A percentile compares a stretch with the other conserved stretches of the same genome.
Evolutionary conservation across 2,329 filamentous ascomycete species (phyloP).

Genomic region (Elsinoe fawcettii): DNA sequence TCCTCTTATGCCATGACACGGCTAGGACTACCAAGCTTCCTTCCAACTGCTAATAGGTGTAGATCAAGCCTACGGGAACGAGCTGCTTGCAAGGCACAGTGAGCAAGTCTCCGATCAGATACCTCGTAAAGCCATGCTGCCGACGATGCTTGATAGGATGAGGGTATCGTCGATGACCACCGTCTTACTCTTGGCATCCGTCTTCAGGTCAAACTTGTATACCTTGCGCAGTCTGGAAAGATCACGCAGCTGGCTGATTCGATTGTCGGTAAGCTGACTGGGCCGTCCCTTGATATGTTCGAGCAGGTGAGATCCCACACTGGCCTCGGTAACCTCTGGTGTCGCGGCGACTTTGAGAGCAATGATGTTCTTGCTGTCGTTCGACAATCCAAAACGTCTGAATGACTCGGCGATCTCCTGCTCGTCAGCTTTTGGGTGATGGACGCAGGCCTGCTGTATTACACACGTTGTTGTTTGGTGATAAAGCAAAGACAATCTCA

Average conservation of each 20-base stretch:
- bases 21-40: not conserved
- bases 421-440: slow-evolving; percentile 11
- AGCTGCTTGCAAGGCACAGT: not conserved
- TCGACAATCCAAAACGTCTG: slow-evolving; percentile 72
- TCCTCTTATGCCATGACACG: not conserved
- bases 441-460: not conserved
- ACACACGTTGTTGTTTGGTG: slow-evolving; percentile 65
- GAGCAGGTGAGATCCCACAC: slow-evolving; percentile 53
- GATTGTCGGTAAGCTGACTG: slow-evolving; percentile 54
- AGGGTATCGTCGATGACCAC: slow-evolving; percentile 32
- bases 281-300: slow-evolving; percentile 54
- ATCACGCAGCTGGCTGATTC: slow-evolving; percentile 55
- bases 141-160: slow-evolving; percentile 62
- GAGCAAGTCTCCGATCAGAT: slow-evolving; percentile 27
- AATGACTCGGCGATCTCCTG: slow-evolving; percentile 82
- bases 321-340: slow-evolving; percentile 34
- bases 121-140: slow-evolving; percentile 70
- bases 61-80: not conserved
- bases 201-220: slow-evolving; percentile 67
- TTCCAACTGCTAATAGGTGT: not conserved
- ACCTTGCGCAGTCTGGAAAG: slow-evolving; percentile 67
- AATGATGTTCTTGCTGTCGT: slow-evolving; percentile 63
- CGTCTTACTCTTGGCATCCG: slow-evolving; percentile 29
- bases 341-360: slow-evolving; percentile 66
- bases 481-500: slow-evolving; percentile 75